Evolutionary conservation across 2,329 filamentous ascomycete genomes (phyloP).

Genomic region (Mollisiaceae sp.): DNA sequence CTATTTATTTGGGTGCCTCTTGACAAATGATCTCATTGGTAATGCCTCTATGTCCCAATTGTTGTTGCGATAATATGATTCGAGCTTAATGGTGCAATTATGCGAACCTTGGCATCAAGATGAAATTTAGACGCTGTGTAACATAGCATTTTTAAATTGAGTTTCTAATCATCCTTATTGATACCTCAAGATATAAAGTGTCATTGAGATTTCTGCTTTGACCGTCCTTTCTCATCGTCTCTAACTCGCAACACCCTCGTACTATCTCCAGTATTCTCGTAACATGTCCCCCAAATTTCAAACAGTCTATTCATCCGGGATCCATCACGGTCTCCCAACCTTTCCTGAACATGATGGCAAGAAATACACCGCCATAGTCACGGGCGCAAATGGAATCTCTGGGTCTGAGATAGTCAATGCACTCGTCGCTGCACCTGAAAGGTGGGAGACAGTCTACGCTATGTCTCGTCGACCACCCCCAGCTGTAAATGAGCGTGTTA

Average conservation of each 20-base stretch:
- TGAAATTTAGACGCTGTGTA: background rate
- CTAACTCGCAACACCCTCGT: background rate
- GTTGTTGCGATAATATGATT: background rate
- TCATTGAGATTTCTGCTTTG: background rate
- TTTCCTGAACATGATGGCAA: constrained; percentile 27
- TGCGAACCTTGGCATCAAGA: background rate
- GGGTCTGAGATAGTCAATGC: constrained; percentile 28
- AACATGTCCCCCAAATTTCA: constrained; percentile 11
- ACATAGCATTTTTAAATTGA: background rate
- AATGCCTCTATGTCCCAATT: background rate
- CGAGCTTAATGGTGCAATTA: background rate
- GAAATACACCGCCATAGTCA: constrained; percentile 29
- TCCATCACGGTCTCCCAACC: constrained; percentile 36
- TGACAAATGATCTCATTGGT: background rate
- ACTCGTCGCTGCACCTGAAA: constrained; percentile 25
- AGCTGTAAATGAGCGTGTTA: constrained; percentile 16
- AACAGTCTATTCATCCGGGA: constrained; percentile 30
- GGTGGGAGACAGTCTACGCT: constrained; percentile 29
- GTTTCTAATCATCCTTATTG: background rate
- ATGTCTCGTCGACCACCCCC: constrained; percentile 27
- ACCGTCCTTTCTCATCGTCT: background rate
- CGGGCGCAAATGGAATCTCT: constrained; percentile 34
- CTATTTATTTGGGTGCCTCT: background rate
- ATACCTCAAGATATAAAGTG: background rate
- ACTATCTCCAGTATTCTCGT: background rate